Base-by-base conservation (phyloP, 257 asterid species). In the Nicotiana noctiflora region DNA sequence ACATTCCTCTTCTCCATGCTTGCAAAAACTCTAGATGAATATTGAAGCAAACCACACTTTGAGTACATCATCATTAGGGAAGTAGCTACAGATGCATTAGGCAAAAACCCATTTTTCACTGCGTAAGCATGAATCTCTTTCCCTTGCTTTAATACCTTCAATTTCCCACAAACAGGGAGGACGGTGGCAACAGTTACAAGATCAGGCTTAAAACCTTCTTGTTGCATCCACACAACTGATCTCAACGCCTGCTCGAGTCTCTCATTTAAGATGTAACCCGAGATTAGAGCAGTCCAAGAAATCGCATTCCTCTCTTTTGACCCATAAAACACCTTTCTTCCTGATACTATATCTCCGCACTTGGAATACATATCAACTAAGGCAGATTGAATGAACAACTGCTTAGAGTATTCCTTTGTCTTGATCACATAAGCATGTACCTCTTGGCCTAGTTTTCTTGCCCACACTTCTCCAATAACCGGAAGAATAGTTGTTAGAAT, bases 11-110 rank as follows among this genome's bases (percentile, higher is more conserved):
- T 88, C 89, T 89, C 96, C 92, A 90, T 89, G 18, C 63, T 77
- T 65, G 85, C 82, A 65, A 96, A 96, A 63, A 92, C 84, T 81
- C 90, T 88, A n/a, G 61, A 64, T 40, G 92, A 89, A 77, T 94
- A 94, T 61, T 85, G 86, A 82, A 90, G 82, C 19, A 66, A 63
- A 70, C 89, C 89, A 77, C 96, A 90, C 83, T 87, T 94, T 9
- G 98, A 86, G 85, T 96, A 94, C 98, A 94, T 94, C 92, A 92
- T 91, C 98, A 95, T 92, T 59, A 92, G 88, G 44, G 97, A 93
- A 32, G 98, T 90, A 17, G 93, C 83, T 25, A 95, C 81, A 7
- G 98, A 90, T 32, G 88, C 86, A 37, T 85, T 83, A 7, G 89
- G 90, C 11, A 82, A 56, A 82, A 89, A 85, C 10, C 87, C 90